Evolutionary conservation across 2,329 filamentous ascomycete genomes (phyloP).

Genomic region (Xylariaceae sp.): DNA sequence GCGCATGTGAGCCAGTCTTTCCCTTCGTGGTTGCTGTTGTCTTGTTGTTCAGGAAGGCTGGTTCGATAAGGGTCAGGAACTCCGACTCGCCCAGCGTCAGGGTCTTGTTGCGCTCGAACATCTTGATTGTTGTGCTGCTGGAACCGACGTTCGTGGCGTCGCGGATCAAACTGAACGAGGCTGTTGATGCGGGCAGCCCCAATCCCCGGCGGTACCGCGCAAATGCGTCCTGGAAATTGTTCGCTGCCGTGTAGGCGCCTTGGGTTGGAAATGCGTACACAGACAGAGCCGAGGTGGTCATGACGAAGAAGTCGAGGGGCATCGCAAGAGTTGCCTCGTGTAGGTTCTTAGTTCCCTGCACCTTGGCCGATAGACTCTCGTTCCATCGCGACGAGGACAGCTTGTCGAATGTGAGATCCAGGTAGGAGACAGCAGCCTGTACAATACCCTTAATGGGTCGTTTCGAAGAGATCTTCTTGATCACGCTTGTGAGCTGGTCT

Average conservation of each 20-base stretch:
- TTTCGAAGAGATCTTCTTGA: neutral
- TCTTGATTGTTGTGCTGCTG: neutral
- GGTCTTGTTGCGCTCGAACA: conserved; percentile 23
- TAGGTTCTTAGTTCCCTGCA: conserved; percentile 23
- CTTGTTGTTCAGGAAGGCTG: conserved; percentile 20
- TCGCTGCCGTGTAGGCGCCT: conserved; percentile 25
- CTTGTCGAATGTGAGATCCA: conserved; percentile 3
- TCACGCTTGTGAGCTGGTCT: neutral
- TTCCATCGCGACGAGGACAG: conserved; percentile 18
- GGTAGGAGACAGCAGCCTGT: neutral
- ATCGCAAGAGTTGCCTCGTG: conserved; percentile 17
- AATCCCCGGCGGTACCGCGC: conserved; percentile 22
- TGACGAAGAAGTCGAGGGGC: conserved; percentile 28
- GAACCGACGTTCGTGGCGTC: conserved; percentile 15
- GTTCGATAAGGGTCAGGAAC: conserved; percentile 23
- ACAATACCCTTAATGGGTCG: neutral
- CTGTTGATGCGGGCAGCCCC: conserved; percentile 24
- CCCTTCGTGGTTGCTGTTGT: neutral
- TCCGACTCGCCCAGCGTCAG: conserved; percentile 17
- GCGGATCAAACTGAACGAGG: conserved; percentile 22
- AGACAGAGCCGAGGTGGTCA: conserved; percentile 17
- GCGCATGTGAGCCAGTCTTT: neutral
- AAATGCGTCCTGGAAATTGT: conserved; percentile 29
- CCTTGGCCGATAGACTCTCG: conserved; percentile 22
- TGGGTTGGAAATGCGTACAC: conserved; percentile 20